Percentiles rank a stretch among this genome's conserved stretches.
phyloP scores from a whole-genome alignment of 1,284 basidiomycete species.

The Schizopora paradoxa region DNA sequence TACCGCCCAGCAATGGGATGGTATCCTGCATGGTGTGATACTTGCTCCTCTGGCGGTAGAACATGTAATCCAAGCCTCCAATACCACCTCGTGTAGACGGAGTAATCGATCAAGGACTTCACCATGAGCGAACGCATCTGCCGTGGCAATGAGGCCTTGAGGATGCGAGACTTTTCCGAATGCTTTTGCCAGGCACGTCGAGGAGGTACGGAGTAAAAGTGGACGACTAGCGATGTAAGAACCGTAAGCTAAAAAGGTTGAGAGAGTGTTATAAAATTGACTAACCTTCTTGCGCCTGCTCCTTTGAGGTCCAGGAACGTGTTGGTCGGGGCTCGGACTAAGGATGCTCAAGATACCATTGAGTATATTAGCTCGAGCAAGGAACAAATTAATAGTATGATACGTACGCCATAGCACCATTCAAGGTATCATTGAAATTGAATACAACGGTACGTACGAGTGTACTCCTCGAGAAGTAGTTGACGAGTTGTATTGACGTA shows the following conservation, averaged over 20 bases:
- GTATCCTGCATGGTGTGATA: conserved; percentile 70
- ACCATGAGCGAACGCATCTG: conserved; percentile 59
- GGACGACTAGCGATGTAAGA: conserved; percentile 49
- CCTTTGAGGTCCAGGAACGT: conserved; percentile 78
- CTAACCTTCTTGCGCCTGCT: conserved; percentile 71
- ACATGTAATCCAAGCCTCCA: conserved; percentile 67
- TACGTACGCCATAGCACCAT: conserved; percentile 62
- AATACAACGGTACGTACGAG: conserved; percentile 61
- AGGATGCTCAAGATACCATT: conserved; percentile 67
- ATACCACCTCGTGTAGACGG: conserved; percentile 53
- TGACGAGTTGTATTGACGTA: conserved; percentile 59
- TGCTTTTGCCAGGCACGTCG: conserved; percentile 43
- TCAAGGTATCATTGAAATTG: conserved; percentile 74
- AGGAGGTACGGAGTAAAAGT: conserved; percentile 61
- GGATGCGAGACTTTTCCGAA: conserved; percentile 54
- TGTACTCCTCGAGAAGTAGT: conserved; percentile 49
- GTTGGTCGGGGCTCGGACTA: conserved; percentile 61
- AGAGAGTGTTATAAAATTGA: conserved; percentile 14
- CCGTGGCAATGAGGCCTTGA: conserved; percentile 60
- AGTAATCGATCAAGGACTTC: conserved; percentile 64
- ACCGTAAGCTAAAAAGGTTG: too few relatives aligned
- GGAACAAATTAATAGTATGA: background rate
- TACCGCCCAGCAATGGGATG: conserved; percentile 41
- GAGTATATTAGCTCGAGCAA: background rate
- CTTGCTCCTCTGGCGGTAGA: conserved; percentile 61